Evolutionary conservation across 78 protist species (phyloP), one percentile per base, ranked within the genome.

Genomic region (Acrasis kona): DNA sequence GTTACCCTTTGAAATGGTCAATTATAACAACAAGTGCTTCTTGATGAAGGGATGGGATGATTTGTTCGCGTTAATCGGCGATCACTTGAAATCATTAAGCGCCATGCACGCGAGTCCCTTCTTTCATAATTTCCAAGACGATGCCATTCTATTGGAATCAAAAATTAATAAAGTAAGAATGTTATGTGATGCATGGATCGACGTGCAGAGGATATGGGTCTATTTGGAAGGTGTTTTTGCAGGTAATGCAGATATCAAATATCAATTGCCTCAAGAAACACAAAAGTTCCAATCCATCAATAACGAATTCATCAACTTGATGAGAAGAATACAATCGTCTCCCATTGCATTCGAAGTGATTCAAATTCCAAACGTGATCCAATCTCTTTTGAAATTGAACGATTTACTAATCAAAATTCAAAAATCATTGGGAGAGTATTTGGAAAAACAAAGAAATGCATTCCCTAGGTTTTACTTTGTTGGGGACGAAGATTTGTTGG

Each of bases 401-500:
- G 94, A 78, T 68, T 41, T 79, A 8, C 84, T 97, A 29, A 9
- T 58, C 77, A 84, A 85, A 71, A 83, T 97, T 35, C 99, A 97
- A 85, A 92, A 89, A 84, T 91, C 87, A 0, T 84, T 97, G 31
- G 95, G 95, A 10, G 95, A 95, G 61, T 97, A 91, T 50, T 76
- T 97, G 19, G 99, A 97, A 72, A n/a, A 78, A 1, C 96, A 96
- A 78, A 84, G 99, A 27, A 29, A 85, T 7, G 65, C 94, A 3
- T 96, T 95, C 81, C 96, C 99, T 0, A 90, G 99, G 35, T 94
- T 98, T 91, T 98, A 96, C 88, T 98, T 96, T 32, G 92, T 98
- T 9, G 99, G 99, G 34, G 99, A 98, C 81, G 95, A 93, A 57
- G 99, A 98, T 75, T 77, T 98, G 38, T 89, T 98, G 29, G 99